Conservation (phyloP, 768 basidiomycete genomes). For the Pulveroboletus frians region DNA sequence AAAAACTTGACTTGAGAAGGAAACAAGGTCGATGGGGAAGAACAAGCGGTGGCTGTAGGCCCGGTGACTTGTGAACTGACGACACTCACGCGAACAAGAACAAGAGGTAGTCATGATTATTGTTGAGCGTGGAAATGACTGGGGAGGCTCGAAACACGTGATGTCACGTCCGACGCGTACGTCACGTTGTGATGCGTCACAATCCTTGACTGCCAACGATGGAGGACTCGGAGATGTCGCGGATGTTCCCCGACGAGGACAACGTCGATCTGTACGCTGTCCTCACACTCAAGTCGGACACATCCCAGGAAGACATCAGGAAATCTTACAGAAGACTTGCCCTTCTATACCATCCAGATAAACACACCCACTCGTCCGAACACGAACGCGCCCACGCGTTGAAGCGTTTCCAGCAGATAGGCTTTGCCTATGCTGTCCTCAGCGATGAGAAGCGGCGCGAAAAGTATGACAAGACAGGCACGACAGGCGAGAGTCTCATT, state of each 20-base stretch:
- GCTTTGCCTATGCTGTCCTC: conserved; percentile 89
- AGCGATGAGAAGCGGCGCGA: conserved; percentile 70
- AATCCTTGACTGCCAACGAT: conserved; percentile 31
- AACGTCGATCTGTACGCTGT: conserved; percentile 74
- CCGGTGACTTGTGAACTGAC: not conserved
- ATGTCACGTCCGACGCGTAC: conserved; percentile 3
- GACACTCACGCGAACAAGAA: not conserved
- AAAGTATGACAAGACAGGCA: conserved; percentile 81
- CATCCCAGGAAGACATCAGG: conserved; percentile 64
- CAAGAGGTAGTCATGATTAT: not conserved
- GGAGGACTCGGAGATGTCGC: conserved; percentile 64
- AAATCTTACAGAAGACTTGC: conserved; percentile 84
- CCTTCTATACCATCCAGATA: conserved; percentile 85
- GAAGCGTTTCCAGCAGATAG: conserved; percentile 86
- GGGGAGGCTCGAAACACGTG: not conserved
- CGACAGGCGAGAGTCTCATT: conserved; percentile 73
- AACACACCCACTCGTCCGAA: conserved; percentile 60
- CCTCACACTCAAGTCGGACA: conserved; percentile 50
- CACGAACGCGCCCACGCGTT: conserved; percentile 61
- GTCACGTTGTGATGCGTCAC: conserved; percentile 4
- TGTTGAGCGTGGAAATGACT: not conserved
- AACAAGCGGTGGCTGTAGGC: conserved; percentile 1
- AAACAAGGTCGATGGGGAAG: conserved; percentile 8
- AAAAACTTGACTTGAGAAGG: not conserved
- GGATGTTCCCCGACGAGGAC: conserved; percentile 74